Conservation (phyloP, 768 basidiomycete species). For the Amanita thiersii region DNA sequence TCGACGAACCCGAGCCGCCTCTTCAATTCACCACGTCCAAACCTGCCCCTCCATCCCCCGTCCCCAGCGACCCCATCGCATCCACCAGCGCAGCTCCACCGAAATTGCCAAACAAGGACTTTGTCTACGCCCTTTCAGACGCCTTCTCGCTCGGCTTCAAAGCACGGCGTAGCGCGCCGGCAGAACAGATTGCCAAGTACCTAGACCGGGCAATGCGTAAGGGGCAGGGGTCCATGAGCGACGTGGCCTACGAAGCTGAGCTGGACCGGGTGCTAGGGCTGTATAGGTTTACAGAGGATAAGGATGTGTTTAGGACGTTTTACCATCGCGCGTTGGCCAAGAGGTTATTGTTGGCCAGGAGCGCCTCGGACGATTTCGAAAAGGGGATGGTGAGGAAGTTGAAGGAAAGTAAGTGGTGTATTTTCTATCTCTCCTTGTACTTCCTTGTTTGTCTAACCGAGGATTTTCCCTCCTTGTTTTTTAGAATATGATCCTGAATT, state of each 20-base stretch:
- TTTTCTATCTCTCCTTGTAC: too few relatives aligned
- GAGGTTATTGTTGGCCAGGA: slow-evolving; percentile 74
- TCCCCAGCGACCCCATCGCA: slow-evolving; percentile 9
- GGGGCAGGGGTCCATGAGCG: slow-evolving; percentile 66
- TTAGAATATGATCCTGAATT: slow-evolving; percentile 94
- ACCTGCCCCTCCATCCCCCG: slow-evolving; percentile 1
- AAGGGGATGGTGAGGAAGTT: slow-evolving; percentile 77
- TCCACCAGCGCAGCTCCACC: slow-evolving; percentile 24
- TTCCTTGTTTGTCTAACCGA: not conserved
- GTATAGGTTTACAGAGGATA: slow-evolving; percentile 85
- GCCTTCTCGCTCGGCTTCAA: slow-evolving; percentile 73
- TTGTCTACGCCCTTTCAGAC: slow-evolving; percentile 60
- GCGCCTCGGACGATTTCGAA: slow-evolving; percentile 85
- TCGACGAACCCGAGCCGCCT: slow-evolving; percentile 24
- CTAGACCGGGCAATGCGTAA: slow-evolving; percentile 82
- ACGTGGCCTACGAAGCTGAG: slow-evolving; percentile 51
- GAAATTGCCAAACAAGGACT: slow-evolving; percentile 42
- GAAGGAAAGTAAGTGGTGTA: slow-evolving; percentile 50
- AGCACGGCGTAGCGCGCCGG: slow-evolving; percentile 71
- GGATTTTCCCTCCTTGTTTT: slow-evolving; percentile 4
- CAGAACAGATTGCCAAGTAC: slow-evolving; percentile 90
- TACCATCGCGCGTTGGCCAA: slow-evolving; percentile 88
- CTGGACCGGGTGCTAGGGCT: slow-evolving; percentile 64
- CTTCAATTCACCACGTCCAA: slow-evolving; percentile 13
- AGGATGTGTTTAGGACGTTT: slow-evolving; percentile 90